phyloP scores from a whole-genome alignment of 805 yeast species.

The Metschnikowia gelsemii region DNA sequence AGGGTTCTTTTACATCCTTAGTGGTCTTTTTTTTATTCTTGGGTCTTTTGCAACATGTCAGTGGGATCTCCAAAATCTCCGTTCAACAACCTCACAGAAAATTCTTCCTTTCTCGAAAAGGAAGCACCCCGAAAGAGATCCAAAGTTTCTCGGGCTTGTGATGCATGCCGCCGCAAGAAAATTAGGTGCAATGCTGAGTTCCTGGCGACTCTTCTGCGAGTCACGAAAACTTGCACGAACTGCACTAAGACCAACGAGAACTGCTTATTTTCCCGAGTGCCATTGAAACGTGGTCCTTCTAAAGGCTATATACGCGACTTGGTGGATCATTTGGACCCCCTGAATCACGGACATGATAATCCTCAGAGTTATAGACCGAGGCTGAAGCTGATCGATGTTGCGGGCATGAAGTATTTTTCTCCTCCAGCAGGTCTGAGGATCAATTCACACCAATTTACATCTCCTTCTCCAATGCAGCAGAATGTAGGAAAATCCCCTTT shows the following conservation, averaged over 20 bases:
- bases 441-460: constrained; percentile 1
- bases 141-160: constrained; percentile 80
- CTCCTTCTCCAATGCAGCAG: constrained; percentile 14
- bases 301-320: constrained; percentile 61
- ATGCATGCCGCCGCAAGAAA: constrained; percentile 73
- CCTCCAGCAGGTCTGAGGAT: constrained; percentile 3
- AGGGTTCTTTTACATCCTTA: not conserved
- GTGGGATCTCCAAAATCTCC: constrained; percentile 4
- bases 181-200: constrained; percentile 67
- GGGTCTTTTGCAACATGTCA: constrained; percentile 2
- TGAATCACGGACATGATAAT: constrained; percentile 5
- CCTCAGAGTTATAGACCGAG: constrained; percentile 12
- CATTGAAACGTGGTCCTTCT: constrained; percentile 76
- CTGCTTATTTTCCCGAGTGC: constrained; percentile 70
- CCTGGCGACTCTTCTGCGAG: constrained; percentile 42
- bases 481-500: constrained; percentile 14
- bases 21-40: not conserved
- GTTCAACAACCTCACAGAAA: constrained; percentile 1
- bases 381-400: constrained; percentile 19
- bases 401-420: constrained; percentile 1
- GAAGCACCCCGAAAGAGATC: constrained; percentile 52
- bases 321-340: constrained; percentile 35
- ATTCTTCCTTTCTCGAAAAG: not conserved
- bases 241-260: constrained; percentile 59
- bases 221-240: constrained; percentile 57